Base-by-base conservation (phyloP, 1,139 yeast species). In the Taphrina communis region DNA sequence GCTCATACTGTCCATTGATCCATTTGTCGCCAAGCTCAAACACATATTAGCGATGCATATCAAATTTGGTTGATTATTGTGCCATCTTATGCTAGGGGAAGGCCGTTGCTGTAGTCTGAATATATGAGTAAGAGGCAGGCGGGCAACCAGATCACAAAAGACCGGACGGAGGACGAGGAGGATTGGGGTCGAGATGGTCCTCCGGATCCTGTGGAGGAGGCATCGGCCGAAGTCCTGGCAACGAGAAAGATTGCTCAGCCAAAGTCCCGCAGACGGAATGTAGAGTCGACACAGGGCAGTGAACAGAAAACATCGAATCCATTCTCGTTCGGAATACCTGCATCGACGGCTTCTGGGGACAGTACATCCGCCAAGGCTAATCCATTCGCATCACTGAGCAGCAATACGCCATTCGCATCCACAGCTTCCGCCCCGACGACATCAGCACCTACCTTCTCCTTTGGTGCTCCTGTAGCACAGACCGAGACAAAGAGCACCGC, bases 121-220 rank as follows among this genome's bases (percentile, higher is more conserved):
- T 25, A 25, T 25, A 70, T 70, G 72, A 57, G 72, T 25, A 70
- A 70, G 63, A 42, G 72, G 51, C 68, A 65, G 48, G 72, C 72
- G 21, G 71, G 69, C 14, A 50, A 50, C 36, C 72, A 70, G 50
- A 48, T 70, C 17, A 70, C 72, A 25, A 70, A 66, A 36, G 69
- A 70, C 11, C 53, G 60, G 19, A 62, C 19, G 21, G 63, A 63
- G 9, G 68, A 68, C 11, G 71, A 69, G 55, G 66, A 65, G 38
- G 69, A 68, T 46, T 61, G 65, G 52, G 69, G 67, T 21, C 57
- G 70, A 36, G 65, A 65, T 48, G 66, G 66, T 41, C 60, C 59
- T 7, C 57, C 63, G 39, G 71, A 70, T 44, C 59, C 66, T n/a
- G 67, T 63, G 14, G 68, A 50, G 41, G 58, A 57, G 17, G 72